Base-by-base conservation (phyloP, 306 rosid species). In the Medicago ruthenica region DNA sequence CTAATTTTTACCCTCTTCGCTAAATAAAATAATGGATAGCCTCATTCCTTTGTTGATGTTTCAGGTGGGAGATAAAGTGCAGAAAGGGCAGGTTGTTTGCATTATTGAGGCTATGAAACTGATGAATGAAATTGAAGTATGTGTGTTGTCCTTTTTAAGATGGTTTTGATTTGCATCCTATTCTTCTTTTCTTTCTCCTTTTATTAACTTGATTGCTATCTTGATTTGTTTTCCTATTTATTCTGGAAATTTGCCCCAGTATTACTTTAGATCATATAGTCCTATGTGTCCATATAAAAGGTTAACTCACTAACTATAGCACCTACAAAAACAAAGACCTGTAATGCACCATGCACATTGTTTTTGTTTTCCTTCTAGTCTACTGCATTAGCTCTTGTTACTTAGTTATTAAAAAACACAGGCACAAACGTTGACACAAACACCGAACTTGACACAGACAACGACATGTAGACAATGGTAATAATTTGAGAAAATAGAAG, bases 81-180 rank as follows among this genome's bases (percentile, higher is more conserved):
- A 90, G 86, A 92, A 94, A 81, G 98, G 98, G 34, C 97, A 94
- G 81, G 87, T 86, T 22, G 1, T 94, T 39, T 94, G 98, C 85
- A 94, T 94, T 66, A 83, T 94, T 69, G 98, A 94, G 85, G 98
- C 97, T 76, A 94, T 94, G 98, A 94, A 94, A 81, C 82, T 94
- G 82, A 90, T 94, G 98, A 94, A 94, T 76, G 98, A 94, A 78
- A 90, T 94, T 71, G 98, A 94, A 87, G 98, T 93, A 83, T 60
- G 85, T 82, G 4, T 12, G 47, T 36, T 37, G 5, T 82, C 51
- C 34, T 60, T 75, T 78, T 47, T 24, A 39, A 70, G 10, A 72
- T 44, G 9, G 24, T 21, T 51, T 45, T 66, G 34, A 10, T 39
- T 22, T 66, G 69, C 53, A 14, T 20, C 18, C 17, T 58, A 55